phyloP scores from a whole-genome alignment of 495 filamentous ascomycete genomes.

The Halenospora varia region DNA sequence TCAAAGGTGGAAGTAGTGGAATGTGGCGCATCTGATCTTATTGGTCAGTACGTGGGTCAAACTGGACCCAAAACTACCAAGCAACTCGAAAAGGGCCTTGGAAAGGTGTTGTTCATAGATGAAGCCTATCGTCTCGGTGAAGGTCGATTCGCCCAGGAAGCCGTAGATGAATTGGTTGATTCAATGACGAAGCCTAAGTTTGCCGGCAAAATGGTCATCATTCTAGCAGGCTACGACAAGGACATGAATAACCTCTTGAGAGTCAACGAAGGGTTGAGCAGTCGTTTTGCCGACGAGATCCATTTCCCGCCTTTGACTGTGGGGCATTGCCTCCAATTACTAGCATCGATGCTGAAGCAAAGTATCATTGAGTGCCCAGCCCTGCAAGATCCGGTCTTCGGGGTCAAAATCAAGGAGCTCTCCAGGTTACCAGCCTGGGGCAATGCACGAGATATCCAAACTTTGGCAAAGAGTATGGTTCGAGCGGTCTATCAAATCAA shows the following conservation, averaged over 20 bases:
- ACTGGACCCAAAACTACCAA: slow-evolving; percentile 60
- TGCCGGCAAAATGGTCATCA: slow-evolving; percentile 54
- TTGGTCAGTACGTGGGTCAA: slow-evolving; percentile 49
- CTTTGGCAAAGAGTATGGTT: slow-evolving; percentile 49
- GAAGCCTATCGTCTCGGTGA: slow-evolving; percentile 57
- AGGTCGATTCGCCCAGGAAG: slow-evolving; percentile 52
- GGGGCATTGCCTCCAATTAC: slow-evolving; percentile 37
- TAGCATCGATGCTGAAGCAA: slow-evolving; percentile 26
- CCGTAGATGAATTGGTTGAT: slow-evolving; percentile 62
- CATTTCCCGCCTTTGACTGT: slow-evolving; percentile 38
- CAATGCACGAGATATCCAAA: slow-evolving; percentile 64
- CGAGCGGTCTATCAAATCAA: slow-evolving; percentile 12
- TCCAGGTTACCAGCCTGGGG: slow-evolving; percentile 53
- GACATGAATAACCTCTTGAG: slow-evolving; percentile 60
- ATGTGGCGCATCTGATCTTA: slow-evolving; percentile 36
- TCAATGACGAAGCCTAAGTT: slow-evolving; percentile 56
- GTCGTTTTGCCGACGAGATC: slow-evolving; percentile 48
- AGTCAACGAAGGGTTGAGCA: slow-evolving; percentile 45
- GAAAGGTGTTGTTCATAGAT: slow-evolving; percentile 60
- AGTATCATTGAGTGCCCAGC: slow-evolving; percentile 34
- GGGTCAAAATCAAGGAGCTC: slow-evolving; percentile 23
- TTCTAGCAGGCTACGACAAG: slow-evolving; percentile 61
- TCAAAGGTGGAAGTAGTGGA: slow-evolving; percentile 33
- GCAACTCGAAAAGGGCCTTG: slow-evolving; percentile 52
- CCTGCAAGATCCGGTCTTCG: slow-evolving; percentile 31